Conservation (phyloP, 495 filamentous ascomycete species). For the Tetracladium marchalianum region DNA sequence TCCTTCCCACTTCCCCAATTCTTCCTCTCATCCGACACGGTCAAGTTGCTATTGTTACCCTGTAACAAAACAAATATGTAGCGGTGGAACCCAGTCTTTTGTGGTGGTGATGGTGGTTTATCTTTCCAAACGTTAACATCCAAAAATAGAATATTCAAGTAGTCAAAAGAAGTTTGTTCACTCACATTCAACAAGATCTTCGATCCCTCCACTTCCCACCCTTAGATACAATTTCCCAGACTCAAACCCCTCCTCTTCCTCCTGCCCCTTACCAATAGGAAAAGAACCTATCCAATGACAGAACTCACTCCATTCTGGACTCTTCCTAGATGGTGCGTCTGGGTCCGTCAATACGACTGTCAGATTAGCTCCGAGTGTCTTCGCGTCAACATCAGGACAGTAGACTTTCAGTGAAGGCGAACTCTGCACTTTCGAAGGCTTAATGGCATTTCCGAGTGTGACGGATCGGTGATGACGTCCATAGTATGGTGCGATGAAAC, state of each 20-base stretch:
- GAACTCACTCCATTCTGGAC: conserved; percentile 60
- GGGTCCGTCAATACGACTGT: conserved; percentile 53
- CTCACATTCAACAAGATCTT: conserved; percentile 13
- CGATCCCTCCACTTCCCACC: not conserved
- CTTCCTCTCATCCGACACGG: conserved; percentile 45
- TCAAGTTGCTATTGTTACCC: conserved; percentile 33
- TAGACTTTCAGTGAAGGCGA: conserved; percentile 36
- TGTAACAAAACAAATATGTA: conserved; percentile 56
- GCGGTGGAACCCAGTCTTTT: conserved; percentile 56
- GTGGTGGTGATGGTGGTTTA: conserved; percentile 51
- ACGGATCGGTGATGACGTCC: conserved; percentile 31
- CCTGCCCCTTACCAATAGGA: not conserved
- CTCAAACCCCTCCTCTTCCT: not conserved
- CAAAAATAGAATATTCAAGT: not conserved
- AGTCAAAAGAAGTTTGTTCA: not conserved
- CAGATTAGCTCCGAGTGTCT: conserved; percentile 13
- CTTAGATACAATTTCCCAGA: not conserved
- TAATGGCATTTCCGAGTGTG: conserved; percentile 51
- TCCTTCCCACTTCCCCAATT: conserved; percentile 52
- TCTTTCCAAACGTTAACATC: conserved; percentile 1
- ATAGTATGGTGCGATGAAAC: conserved; percentile 43
- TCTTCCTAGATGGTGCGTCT: conserved; percentile 53
- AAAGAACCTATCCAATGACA: conserved; percentile 60
- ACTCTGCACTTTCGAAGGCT: conserved; percentile 37
- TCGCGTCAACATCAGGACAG: conserved; percentile 6